Evolutionary conservation across 306 rosid genomes (phyloP), one percentile per base, ranked within the genome.

Genomic region (Lathyrus tuberosus): DNA sequence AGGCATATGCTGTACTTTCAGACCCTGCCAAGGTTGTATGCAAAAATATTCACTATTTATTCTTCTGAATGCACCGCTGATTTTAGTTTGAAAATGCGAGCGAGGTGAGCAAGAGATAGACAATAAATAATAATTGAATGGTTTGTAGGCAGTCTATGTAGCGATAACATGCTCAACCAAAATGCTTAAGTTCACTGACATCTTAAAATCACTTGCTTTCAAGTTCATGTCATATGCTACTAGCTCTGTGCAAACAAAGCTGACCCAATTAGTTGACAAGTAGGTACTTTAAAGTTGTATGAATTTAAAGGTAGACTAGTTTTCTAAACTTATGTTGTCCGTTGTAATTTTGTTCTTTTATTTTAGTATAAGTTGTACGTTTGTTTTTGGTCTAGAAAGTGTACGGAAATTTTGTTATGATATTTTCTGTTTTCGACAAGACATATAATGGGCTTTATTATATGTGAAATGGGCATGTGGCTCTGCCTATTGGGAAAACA

Each of bases 1-100:
- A 94, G 86, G 97, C 99, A 26, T 91, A 91, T 79, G 86, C 96
- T 53, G 89, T 84, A 51, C 97, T 94, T 75, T 94, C 97, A 42
- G 97, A 90, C 80, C 81, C 92, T 53, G 62, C 72, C 28, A 90
- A 90, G 97, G 99, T 90, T 52, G 43, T 16, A 44, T 10, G 1
- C 63, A 43, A 59, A 54, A 65, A 31, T 60, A 20, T 69, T 77
- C 70, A 73, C 46, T 28, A 26, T 58, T 73, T 46, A 46, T 60
- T 66, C 76, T 17, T 38, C 57, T 52, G 37, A 70, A 33, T 54
- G 59, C 57, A 52, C 67, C 61, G 9, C 35, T 66, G 43, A 37
- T 48, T 71, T 38, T 9, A 18, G 53, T 56, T 9, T 56, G 26
- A 40, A 62, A 24, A 69, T 56, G 68, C 18, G 6, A 38, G 62